These are phyloP conservation scores for Cyclotella cryptica DNA, from an alignment of 108 stramenopile species.

Conservation along the genomic window DNA sequence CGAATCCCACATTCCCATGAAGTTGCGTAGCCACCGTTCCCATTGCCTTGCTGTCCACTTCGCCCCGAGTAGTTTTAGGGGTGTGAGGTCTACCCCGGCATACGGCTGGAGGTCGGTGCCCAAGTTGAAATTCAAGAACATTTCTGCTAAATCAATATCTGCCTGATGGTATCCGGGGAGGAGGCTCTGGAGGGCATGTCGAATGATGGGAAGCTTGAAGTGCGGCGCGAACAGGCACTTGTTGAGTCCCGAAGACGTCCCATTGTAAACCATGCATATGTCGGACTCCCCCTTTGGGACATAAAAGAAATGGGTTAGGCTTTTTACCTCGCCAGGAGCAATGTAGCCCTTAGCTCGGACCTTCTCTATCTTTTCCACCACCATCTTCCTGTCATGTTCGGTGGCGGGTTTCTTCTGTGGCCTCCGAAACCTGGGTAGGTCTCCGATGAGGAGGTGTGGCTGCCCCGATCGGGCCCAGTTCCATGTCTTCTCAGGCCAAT, in stretches of 20 bases:
- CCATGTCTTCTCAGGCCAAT: too few relatives aligned
- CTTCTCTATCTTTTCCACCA: too few relatives aligned
- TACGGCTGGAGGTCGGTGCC: constrained; percentile 17
- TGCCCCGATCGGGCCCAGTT: too few relatives aligned
- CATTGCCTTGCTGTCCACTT: neutral
- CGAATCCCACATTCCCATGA: constrained; percentile 45
- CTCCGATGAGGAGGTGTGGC: too few relatives aligned
- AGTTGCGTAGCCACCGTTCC: constrained; percentile 32
- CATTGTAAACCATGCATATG: constrained; percentile 16
- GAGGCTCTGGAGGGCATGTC: constrained; percentile 4
- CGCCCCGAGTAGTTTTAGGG: neutral
- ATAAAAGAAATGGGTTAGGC: constrained; percentile 34
- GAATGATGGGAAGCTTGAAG: constrained; percentile 47
- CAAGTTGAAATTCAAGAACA: constrained; percentile 54
- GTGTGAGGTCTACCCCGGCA: constrained; percentile 37
- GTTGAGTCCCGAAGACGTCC: constrained; percentile 54
- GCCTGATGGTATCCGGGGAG: constrained; percentile 33
- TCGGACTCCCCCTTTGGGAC: constrained; percentile 55
- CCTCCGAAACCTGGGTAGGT: too few relatives aligned
- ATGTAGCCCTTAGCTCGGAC: constrained; percentile 41
- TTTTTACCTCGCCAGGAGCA: neutral
- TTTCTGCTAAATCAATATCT: constrained; percentile 55
- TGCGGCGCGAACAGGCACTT: constrained; percentile 44
- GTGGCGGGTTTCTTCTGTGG: too few relatives aligned
- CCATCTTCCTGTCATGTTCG: too few relatives aligned